A percentile compares a stretch with the other conserved stretches of the same genome.
These are phyloP conservation scores for Fusarium sp. DNA, from an alignment of 2,329 filamentous ascomycete genomes.

Conservation along the genomic window DNA sequence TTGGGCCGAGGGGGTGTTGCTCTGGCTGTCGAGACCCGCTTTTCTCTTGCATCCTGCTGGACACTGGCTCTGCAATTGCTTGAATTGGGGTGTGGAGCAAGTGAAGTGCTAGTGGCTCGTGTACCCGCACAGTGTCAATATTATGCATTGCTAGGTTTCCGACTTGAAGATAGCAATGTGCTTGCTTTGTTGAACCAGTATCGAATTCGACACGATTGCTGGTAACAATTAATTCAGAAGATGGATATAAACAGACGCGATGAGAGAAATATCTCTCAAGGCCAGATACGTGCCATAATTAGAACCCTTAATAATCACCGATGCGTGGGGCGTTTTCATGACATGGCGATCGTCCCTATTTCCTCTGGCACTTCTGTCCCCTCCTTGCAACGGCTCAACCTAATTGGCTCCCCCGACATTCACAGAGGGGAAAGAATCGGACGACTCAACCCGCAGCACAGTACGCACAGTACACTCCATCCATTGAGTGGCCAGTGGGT, in stretches of 20 bases:
- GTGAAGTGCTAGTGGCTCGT: constrained; percentile 9
- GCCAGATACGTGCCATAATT: neutral
- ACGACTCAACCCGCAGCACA: constrained; percentile 42
- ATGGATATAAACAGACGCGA: neutral
- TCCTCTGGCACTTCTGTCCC: constrained; percentile 25
- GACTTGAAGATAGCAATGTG: neutral
- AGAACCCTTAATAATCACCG: constrained; percentile 1
- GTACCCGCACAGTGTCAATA: constrained; percentile 34
- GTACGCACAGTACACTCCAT: constrained; percentile 27
- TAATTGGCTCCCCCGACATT: constrained; percentile 33
- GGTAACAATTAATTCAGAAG: neutral
- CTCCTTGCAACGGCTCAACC: neutral
- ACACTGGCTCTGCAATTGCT: constrained; percentile 22
- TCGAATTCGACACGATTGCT: neutral
- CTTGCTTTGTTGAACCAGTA: constrained; percentile 2
- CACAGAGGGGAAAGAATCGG: constrained; percentile 39
- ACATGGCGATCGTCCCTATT: constrained; percentile 27
- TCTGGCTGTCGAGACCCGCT: constrained; percentile 20
- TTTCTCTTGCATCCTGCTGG: constrained; percentile 20
- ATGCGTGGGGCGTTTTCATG: constrained; percentile 12
- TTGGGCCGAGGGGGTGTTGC: constrained; percentile 33
- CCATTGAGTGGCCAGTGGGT: constrained; percentile 18
- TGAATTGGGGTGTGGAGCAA: constrained; percentile 34
- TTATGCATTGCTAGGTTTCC: constrained; percentile 6
- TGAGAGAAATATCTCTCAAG: neutral